A percentile compares a stretch with the other conserved stretches of the same genome.
Evolutionary conservation across 1,284 basidiomycete genomes (phyloP).

Genomic region (Sporisorium graminicola): DNA sequence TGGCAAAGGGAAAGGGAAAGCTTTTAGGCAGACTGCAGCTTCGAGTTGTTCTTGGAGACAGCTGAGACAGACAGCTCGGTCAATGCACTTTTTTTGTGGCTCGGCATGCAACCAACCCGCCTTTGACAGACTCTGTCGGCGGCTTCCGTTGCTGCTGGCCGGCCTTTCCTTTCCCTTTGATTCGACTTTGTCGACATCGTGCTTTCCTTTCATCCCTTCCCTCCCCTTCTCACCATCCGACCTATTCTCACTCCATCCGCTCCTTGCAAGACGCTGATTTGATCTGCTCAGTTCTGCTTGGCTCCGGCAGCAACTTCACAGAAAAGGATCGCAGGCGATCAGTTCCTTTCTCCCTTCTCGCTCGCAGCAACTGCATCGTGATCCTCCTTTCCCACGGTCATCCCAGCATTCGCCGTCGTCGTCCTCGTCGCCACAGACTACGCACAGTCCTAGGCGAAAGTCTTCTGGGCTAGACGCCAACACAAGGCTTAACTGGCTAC

Average conservation of each 20-base stretch:
- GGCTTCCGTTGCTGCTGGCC: conserved; percentile 2
- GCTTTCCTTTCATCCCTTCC: not conserved
- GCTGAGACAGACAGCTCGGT: not conserved
- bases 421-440: not conserved
- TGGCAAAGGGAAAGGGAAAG: conserved; percentile 1
- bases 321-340: conserved; percentile 38
- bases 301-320: conserved; percentile 4
- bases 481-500: not conserved
- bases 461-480: not conserved
- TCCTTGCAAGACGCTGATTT: not conserved
- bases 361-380: not conserved
- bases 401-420: not conserved
- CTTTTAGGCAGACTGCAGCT: not conserved
- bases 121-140: conserved; percentile 1
- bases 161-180: not conserved
- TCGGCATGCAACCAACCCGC: not conserved
- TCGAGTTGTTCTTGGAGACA: not conserved
- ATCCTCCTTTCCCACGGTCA: not conserved
- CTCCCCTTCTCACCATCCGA: not conserved
- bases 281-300: conserved; percentile 6
- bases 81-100: not conserved
- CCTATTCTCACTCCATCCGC: not conserved
- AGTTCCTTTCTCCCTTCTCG: not conserved
- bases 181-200: not conserved
- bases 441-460: not conserved